A percentile compares a stretch with the other conserved stretches of the same genome.
Conservation (phyloP, 177 flowering plant genomes). For the Vitis hybrid region DNA sequence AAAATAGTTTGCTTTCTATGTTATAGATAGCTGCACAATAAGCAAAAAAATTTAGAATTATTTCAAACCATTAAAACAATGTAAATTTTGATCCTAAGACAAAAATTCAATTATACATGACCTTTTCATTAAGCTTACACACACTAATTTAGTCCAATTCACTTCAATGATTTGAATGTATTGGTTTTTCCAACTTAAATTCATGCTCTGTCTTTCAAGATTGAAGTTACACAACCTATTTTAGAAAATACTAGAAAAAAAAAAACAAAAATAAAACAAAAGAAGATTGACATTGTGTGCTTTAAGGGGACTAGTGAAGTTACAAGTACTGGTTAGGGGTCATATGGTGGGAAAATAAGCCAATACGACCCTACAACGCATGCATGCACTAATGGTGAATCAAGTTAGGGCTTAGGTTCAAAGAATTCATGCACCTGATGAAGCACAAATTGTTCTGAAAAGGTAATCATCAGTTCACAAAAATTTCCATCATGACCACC, state of each 20-base stretch:
- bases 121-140: not conserved
- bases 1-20: constrained; percentile 68
- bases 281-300: constrained; percentile 79
- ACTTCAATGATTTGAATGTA: too few species aligned
- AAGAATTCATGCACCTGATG: constrained; percentile 45
- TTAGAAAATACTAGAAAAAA: constrained; percentile 52
- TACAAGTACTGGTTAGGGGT: constrained; percentile 75
- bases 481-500: constrained; percentile 18
- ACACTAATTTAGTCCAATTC: not conserved
- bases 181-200: too few species aligned
- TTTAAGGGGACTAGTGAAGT: constrained; percentile 58
- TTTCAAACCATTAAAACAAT: not conserved
- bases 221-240: not conserved
- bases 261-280: constrained; percentile 53
- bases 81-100: not conserved
- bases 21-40: constrained; percentile 78
- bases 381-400: constrained; percentile 63
- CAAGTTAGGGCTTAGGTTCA: constrained; percentile 59
- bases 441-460: constrained; percentile 17
- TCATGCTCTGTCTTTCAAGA: too few species aligned
- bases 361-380: constrained; percentile 35
- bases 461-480: constrained; percentile 23
- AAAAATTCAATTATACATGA: not conserved
- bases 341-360: constrained; percentile 69
- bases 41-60: constrained; percentile 2